A percentile compares a stretch with the other conserved stretches of the same genome.
These are phyloP conservation scores for Xenoacremonium recifei DNA, from an alignment of 2,329 filamentous ascomycete genomes.

Conservation along the genomic window DNA sequence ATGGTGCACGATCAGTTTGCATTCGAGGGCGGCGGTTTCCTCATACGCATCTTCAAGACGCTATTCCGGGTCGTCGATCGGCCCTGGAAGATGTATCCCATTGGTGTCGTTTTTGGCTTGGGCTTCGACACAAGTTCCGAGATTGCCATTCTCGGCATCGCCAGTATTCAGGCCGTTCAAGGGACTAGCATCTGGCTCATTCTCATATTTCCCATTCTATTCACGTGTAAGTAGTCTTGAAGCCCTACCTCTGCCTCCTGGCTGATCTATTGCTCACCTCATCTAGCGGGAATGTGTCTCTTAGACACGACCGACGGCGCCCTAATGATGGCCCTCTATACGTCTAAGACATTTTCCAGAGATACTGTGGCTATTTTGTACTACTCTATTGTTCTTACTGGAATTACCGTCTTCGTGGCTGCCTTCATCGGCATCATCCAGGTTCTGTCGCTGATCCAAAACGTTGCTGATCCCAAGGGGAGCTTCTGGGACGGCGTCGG, in stretches of 20 bases:
- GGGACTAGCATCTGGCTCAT: constrained; percentile 95
- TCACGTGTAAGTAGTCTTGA: constrained; percentile 64
- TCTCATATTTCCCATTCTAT: constrained; percentile 83
- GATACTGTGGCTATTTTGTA: constrained; percentile 90
- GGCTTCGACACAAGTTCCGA: constrained; percentile 96
- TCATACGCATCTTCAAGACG: constrained; percentile 68
- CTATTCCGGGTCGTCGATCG: constrained; percentile 73
- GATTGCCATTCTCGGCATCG: constrained; percentile 87
- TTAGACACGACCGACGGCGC: constrained; percentile 91
- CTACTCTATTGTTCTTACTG: constrained; percentile 86
- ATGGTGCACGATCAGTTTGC: constrained; percentile 51
- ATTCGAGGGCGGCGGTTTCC: constrained; percentile 73
- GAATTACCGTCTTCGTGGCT: constrained; percentile 79
- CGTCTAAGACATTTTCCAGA: constrained; percentile 71
- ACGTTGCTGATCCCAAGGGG: constrained; percentile 70
- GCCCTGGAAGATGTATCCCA: constrained; percentile 95
- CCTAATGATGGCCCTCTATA: constrained; percentile 93
- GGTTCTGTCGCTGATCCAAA: constrained; percentile 73
- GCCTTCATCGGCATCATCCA: constrained; percentile 86
- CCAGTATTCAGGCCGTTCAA: constrained; percentile 78
- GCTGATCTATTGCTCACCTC: too few species aligned
- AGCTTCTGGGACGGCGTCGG: constrained; percentile 89
- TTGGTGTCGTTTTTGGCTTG: constrained; percentile 84
- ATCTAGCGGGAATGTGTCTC: constrained; percentile 94
- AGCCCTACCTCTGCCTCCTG: too few species aligned